phyloP scores from a whole-genome alignment of 768 basidiomycete genomes.

The Hortiboletus campestris region DNA sequence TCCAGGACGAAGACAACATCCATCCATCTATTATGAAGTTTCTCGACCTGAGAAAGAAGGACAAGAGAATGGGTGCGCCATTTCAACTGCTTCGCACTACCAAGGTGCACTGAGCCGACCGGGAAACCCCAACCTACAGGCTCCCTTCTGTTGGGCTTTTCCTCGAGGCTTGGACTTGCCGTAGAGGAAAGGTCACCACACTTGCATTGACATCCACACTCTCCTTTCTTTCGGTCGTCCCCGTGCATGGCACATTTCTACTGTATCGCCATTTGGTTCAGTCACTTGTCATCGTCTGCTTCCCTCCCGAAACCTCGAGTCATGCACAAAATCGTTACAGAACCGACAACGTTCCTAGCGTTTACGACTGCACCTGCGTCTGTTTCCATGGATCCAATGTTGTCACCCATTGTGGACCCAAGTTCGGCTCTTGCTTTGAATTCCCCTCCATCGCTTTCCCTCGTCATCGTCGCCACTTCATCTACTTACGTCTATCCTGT shows the following conservation, averaged over 20 bases:
- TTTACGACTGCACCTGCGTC: conserved; percentile 52
- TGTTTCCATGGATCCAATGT: conserved; percentile 22
- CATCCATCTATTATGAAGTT: conserved; percentile 76
- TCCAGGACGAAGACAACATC: conserved; percentile 71
- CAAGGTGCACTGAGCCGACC: conserved; percentile 71
- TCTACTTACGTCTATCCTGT: conserved; percentile 75
- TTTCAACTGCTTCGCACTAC: conserved; percentile 65
- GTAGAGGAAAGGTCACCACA: conserved; percentile 56
- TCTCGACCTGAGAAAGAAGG: conserved; percentile 77
- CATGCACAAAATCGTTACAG: conserved; percentile 78
- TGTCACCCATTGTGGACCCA: conserved; percentile 12
- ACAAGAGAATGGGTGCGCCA: conserved; percentile 65
- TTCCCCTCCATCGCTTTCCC: conserved; percentile 45
- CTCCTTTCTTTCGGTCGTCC: conserved; percentile 85
- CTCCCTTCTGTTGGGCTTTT: background rate
- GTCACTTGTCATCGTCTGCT: conserved; percentile 67
- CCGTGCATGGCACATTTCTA: conserved; percentile 93
- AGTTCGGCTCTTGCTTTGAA: background rate
- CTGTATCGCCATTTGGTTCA: conserved; percentile 91
- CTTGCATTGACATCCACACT: conserved; percentile 76
- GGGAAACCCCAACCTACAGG: conserved; percentile 78
- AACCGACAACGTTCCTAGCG: conserved; percentile 91
- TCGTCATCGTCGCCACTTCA: conserved; percentile 89
- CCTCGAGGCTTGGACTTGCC: background rate
- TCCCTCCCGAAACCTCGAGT: conserved; percentile 85